Base-by-base conservation (phyloP, 352 stramenopile genomes). In the Globisporangium sylvaticum region DNA sequence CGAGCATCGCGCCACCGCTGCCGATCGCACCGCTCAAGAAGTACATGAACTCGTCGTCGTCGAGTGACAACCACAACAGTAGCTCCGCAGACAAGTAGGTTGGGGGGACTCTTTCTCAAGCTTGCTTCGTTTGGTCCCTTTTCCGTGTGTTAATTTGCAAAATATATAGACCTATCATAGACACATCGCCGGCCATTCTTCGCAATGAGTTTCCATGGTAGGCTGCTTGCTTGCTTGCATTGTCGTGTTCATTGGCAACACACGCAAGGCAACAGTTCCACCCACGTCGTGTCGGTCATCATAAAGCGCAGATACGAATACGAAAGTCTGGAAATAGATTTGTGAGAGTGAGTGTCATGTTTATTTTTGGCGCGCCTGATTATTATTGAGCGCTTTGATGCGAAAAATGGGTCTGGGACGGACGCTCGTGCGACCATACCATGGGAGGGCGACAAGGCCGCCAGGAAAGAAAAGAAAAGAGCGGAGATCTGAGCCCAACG, bases 11-110 rank as follows among this genome's bases (percentile, higher is more conserved):
- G 29, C 73, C 75, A n/a, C 52, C 73, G 48, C 67, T 92, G 32
- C 79, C 81, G n/a, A 73, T 90, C 42, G 80, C 81, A 20, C 84
- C 84, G 56, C 81, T 92, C 46, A 89, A 90, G 58, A 92, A 92
- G 72, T 92, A 90, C 75, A 89, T 92, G 79, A 83, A 82, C 65
- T 48, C 64, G n/a, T 34, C 58, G 8, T 39, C 58, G 24, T 54
- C 59, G 29, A 22, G 24, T 29, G 59, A 54, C 59, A 56, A 54
- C n/a, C 8, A 15, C 46, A 53, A n/a, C 44, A 53, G 15, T 10
- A 22, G 39, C 15, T 56, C 22, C 18, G 24, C 24, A 44, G 53
- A 44, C 31, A 34, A 34, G 31, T 34, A 34, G 10, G 31, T 10
- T 34, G 31, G 31, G 10, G 31, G 31, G 10, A 34, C 31, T 34